A percentile compares a stretch with the other conserved stretches of the same genome.
phyloP scores from a whole-genome alignment of 441 rosid species.

The Pelargonium cotyledonis region DNA sequence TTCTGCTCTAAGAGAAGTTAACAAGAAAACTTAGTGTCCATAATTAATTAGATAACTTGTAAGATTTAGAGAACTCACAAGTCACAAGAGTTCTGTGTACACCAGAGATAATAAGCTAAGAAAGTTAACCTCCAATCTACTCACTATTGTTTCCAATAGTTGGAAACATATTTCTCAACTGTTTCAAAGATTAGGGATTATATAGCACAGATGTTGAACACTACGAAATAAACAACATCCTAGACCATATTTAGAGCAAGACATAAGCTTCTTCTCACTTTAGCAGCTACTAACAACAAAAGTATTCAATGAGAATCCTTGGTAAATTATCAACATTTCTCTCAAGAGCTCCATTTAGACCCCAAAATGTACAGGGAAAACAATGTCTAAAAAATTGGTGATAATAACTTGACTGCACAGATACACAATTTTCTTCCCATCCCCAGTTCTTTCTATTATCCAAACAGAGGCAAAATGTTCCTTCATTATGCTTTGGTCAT shows the following conservation, averaged over 20 bases:
- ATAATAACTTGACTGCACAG: background rate
- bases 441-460: background rate
- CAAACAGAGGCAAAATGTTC: background rate
- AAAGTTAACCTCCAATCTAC: background rate
- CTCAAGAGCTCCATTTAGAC: background rate
- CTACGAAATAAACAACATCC: background rate
- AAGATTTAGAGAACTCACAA: background rate
- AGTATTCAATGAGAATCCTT: background rate
- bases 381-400: background rate
- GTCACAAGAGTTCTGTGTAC: background rate
- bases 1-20: background rate
- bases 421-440: background rate
- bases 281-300: background rate
- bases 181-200: too few species aligned
- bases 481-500: background rate
- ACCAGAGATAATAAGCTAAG: background rate
- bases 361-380: background rate
- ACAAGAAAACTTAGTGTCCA: background rate
- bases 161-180: background rate
- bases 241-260: background rate
- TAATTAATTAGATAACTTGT: background rate
- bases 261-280: background rate
- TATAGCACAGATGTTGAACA: background rate
- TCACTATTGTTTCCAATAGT: background rate
- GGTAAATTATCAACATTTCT: background rate